Conservation (phyloP, 768 basidiomycete species). For the Lyophyllum shimeji region DNA sequence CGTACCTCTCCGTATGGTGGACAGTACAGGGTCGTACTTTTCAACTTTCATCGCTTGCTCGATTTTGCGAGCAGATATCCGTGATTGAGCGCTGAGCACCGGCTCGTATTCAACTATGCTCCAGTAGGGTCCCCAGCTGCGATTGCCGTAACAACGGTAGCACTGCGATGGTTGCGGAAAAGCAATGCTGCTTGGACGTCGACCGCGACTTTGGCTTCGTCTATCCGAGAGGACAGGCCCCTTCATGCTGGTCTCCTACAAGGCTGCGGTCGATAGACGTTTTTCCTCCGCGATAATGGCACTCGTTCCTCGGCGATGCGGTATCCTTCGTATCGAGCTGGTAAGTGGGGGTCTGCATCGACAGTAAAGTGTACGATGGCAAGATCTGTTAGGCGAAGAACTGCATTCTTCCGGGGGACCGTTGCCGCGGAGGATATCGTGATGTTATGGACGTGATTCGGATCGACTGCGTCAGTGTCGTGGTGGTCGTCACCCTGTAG, state of each 20-base stretch:
- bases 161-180: background rate
- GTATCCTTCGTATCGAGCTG: background rate
- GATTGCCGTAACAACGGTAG: background rate
- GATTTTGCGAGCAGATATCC: too few species aligned
- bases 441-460: background rate
- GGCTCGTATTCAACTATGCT: background rate
- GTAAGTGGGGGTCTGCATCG: background rate
- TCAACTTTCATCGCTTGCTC: too few species aligned
- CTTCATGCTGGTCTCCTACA: background rate
- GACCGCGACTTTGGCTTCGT: background rate
- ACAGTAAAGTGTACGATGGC: background rate
- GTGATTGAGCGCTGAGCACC: too few species aligned
- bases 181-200: background rate
- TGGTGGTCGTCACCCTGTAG: background rate
- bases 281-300: background rate
- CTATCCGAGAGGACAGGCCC: background rate
- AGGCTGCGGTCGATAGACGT: background rate
- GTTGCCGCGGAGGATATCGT: background rate
- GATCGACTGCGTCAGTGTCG: background rate
- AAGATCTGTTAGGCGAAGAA: background rate
- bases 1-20: too few species aligned
- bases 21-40: too few species aligned
- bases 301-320: background rate
- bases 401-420: background rate
- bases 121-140: background rate